These are phyloP conservation scores for Phycomyces blakesleeanus DNA, from an alignment of 192 early-diverging fungal genomes.

Conservation along the genomic window DNA sequence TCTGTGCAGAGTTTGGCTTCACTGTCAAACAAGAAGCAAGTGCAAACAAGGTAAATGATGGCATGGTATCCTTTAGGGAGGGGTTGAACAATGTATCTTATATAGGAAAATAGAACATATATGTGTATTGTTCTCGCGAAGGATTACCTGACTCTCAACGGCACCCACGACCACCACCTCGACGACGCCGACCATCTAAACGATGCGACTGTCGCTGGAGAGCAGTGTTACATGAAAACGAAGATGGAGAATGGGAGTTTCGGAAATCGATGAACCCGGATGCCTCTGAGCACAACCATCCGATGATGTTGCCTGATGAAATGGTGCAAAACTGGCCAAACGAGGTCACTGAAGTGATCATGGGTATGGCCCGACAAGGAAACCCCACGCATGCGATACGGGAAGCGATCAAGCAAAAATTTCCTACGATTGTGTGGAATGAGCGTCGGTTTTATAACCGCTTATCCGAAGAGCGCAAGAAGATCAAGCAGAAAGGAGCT, in stretches of 20 bases:
- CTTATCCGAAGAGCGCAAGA: conserved; percentile 48
- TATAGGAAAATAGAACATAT: conserved; percentile 33
- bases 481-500: conserved; percentile 39
- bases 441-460: conserved; percentile 58
- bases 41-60: conserved; percentile 39
- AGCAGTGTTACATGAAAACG: conserved; percentile 43
- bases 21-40: conserved; percentile 50
- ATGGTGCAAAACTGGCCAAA: conserved; percentile 34
- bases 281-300: conserved; percentile 45
- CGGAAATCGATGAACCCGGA: conserved; percentile 44
- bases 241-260: conserved; percentile 40
- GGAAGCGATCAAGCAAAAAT: conserved; percentile 47
- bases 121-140: conserved; percentile 50
- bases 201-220: conserved; percentile 46
- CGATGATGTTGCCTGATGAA: conserved; percentile 35
- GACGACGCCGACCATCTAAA: conserved; percentile 39
- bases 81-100: background rate
- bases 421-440: conserved; percentile 52
- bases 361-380: conserved; percentile 35
- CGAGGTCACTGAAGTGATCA: conserved; percentile 39
- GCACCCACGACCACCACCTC: conserved; percentile 41
- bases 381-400: conserved; percentile 36
- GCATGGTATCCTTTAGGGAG: background rate
- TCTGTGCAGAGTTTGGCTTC: conserved; percentile 44
- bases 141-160: conserved; percentile 30